phyloP scores from a whole-genome alignment of 768 basidiomycete genomes.

The Phaeolepiota aurea region DNA sequence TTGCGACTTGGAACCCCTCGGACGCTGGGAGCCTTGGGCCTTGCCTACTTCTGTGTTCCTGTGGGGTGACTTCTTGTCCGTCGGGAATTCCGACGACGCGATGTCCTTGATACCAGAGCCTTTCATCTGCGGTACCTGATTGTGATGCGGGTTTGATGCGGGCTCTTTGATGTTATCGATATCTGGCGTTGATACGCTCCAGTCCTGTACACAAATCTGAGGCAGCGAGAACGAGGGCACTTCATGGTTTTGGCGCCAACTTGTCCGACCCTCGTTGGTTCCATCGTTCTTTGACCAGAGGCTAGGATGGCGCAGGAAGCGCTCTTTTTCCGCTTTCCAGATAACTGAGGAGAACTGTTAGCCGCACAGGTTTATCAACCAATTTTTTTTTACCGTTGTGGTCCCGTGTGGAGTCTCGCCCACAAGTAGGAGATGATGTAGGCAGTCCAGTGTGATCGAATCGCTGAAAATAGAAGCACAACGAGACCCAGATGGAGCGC shows the following conservation, averaged over 20 bases:
- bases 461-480: no score
- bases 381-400: no score
- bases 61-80: no score
- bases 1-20: no score
- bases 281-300: neutral
- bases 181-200: neutral
- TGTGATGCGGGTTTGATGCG: no score
- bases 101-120: no score
- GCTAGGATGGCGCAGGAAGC: neutral
- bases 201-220: neutral
- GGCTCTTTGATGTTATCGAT: neutral
- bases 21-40: no score
- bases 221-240: neutral
- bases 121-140: no score
- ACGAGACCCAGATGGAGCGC: neutral
- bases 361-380: no score
- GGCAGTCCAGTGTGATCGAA: neutral
- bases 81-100: no score
- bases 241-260: neutral
- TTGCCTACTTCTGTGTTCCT: no score
- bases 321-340: neutral
- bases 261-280: neutral
- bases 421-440: neutral
- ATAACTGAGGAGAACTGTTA: no score
- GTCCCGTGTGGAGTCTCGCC: neutral